These are phyloP conservation scores for Penicillium samsonianum DNA, from an alignment of 495 filamentous ascomycete genomes.

Conservation along the genomic window DNA sequence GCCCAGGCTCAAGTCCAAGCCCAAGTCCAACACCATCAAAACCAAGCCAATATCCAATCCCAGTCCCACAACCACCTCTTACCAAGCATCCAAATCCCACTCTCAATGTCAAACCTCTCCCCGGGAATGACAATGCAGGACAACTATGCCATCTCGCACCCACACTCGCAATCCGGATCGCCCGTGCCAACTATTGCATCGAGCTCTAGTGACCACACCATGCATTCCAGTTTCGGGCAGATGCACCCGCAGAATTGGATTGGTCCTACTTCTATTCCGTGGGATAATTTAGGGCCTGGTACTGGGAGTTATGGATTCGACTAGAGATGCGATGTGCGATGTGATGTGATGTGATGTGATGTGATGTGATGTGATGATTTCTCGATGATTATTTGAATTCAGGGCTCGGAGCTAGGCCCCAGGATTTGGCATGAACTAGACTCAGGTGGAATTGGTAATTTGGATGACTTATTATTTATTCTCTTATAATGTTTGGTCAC, in stretches of 20 bases:
- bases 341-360: neutral
- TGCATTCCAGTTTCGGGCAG: conserved; percentile 30
- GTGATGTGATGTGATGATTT: neutral
- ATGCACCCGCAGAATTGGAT: conserved; percentile 44
- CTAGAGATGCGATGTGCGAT: neutral
- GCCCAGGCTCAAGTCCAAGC: conserved; percentile 9
- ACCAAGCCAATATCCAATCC: neutral
- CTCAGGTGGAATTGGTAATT: neutral
- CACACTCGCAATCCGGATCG: conserved; percentile 23
- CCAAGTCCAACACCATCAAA: conserved; percentile 9
- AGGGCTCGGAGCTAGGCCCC: neutral
- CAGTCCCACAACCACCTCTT: conserved; percentile 8
- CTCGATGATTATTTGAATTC: neutral
- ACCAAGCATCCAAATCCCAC: conserved; percentile 14
- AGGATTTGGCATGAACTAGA: neutral
- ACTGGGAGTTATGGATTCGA: conserved; percentile 25
- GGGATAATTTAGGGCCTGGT: conserved; percentile 29
- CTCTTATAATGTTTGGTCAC: conserved; percentile 9
- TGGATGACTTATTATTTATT: neutral
- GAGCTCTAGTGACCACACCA: conserved; percentile 23
- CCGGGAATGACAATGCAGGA: conserved; percentile 19
- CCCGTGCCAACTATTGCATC: conserved; percentile 31
- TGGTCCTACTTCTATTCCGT: conserved; percentile 35
- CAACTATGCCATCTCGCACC: conserved; percentile 18
- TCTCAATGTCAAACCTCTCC: conserved; percentile 17